Percentiles rank a stretch among this genome's conserved stretches.
Conservation (phyloP, 2,329 filamentous ascomycete species). For the Blumeria hordei region DNA sequence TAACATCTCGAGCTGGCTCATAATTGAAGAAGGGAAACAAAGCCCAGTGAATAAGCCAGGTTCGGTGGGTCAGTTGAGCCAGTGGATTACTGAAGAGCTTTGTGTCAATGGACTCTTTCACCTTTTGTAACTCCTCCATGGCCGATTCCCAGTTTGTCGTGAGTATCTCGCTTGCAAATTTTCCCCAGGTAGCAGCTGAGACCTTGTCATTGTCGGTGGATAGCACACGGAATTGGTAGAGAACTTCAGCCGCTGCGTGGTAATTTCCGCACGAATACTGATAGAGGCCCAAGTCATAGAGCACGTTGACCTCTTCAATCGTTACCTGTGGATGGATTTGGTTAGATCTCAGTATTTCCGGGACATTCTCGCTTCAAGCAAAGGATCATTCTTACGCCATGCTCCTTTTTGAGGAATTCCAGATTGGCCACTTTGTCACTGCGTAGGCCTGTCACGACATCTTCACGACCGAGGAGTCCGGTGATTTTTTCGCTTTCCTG, state of each 20-base stretch:
- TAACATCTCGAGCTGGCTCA: slow-evolving; percentile 66
- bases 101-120: slow-evolving; percentile 78
- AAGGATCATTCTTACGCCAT: slow-evolving; percentile 40
- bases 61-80: slow-evolving; percentile 85
- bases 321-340: slow-evolving; percentile 34
- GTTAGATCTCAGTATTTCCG: too few species aligned
- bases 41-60: slow-evolving; percentile 94
- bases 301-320: slow-evolving; percentile 79
- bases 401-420: slow-evolving; percentile 90
- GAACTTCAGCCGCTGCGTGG: slow-evolving; percentile 63
- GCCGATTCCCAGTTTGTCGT: slow-evolving; percentile 86
- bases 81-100: slow-evolving; percentile 91
- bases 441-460: slow-evolving; percentile 71
- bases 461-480: slow-evolving; percentile 64
- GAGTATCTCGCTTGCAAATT: slow-evolving; percentile 87
- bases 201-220: slow-evolving; percentile 98
- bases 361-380: background rate
- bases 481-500: slow-evolving; percentile 75
- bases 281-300: slow-evolving; percentile 91
- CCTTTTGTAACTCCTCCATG: slow-evolving; percentile 73
- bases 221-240: slow-evolving; percentile 94
- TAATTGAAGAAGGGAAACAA: slow-evolving; percentile 98
- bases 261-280: slow-evolving; percentile 97
- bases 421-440: slow-evolving; percentile 98
- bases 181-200: slow-evolving; percentile 86